A percentile compares a stretch with the other conserved stretches of the same genome.
These are phyloP conservation scores for Trifolium dubium DNA, from an alignment of 306 rosid species.

Conservation along the genomic window DNA sequence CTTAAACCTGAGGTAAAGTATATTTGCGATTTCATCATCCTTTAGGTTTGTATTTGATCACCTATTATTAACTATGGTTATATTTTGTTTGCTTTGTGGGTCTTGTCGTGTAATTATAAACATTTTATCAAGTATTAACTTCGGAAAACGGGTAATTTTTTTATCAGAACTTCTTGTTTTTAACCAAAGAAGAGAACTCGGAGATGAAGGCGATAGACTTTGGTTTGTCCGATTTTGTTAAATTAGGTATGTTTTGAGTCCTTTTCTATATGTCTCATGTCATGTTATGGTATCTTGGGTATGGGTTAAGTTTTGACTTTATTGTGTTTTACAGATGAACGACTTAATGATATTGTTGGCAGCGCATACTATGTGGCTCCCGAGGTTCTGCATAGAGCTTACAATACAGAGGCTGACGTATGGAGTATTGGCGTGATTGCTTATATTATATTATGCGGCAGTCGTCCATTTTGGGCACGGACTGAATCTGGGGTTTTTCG, in stretches of 20 bases:
- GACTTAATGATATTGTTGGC: slow-evolving; percentile 94
- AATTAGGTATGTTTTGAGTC: slow-evolving; percentile 62
- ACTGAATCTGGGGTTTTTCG: slow-evolving; percentile 95
- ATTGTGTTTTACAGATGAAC: slow-evolving; percentile 72
- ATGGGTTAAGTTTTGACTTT: slow-evolving; percentile 18
- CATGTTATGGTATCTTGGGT: slow-evolving; percentile 10
- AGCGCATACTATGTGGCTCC: slow-evolving; percentile 99
- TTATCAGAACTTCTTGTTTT: slow-evolving; percentile 81
- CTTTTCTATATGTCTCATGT: background rate
- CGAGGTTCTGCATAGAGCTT: slow-evolving; percentile 90
- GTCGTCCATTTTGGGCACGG: slow-evolving; percentile 99
- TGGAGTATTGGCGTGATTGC: slow-evolving; percentile 99
- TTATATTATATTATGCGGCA: slow-evolving; percentile 87
- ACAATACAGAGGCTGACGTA: slow-evolving; percentile 86
- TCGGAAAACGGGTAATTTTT: slow-evolving; percentile 46
- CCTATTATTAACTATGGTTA: slow-evolving; percentile 11
- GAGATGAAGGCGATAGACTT: slow-evolving; percentile 94
- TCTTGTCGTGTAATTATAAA: slow-evolving; percentile 3
- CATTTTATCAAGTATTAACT: slow-evolving; percentile 29
- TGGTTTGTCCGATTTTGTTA: slow-evolving; percentile 94
- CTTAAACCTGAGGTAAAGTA: slow-evolving; percentile 89
- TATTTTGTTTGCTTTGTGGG: slow-evolving; percentile 20
- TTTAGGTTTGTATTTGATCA: slow-evolving; percentile 10
- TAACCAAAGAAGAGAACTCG: slow-evolving; percentile 83
- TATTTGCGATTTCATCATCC: background rate